Conservation (phyloP, 176 grass and related monocot genomes). For the Phragmites australis region DNA sequence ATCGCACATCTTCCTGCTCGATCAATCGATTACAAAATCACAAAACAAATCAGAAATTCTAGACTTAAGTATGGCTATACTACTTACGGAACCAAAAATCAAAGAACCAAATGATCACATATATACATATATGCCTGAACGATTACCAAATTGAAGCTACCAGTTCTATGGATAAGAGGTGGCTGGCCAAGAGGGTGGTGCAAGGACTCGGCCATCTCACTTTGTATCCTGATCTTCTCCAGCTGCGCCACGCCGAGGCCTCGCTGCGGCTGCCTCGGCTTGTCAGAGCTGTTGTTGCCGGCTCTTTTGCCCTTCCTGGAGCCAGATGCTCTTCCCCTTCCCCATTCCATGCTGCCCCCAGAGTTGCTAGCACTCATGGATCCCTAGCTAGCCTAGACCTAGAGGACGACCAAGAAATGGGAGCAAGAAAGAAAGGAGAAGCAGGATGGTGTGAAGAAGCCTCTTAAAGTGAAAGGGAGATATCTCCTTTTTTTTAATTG, state of each 20-base stretch:
- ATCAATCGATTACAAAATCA: conserved; percentile 10
- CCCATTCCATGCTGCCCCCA: conserved; percentile 60
- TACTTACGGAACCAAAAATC: not conserved
- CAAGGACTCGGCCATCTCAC: conserved; percentile 60
- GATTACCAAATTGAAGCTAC: conserved; percentile 42
- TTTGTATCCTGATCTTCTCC: conserved; percentile 72
- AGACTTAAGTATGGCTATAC: not conserved
- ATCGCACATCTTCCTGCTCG: conserved; percentile 36
- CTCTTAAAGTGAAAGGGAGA: conserved; percentile 76
- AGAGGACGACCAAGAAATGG: conserved; percentile 32
- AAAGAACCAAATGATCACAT: not conserved
- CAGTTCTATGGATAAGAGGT: conserved; percentile 39
- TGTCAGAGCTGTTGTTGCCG: conserved; percentile 42
- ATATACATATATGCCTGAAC: not conserved
- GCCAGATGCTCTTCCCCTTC: conserved; percentile 42
- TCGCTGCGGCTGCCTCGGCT: conserved; percentile 69
- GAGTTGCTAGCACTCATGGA: conserved; percentile 59
- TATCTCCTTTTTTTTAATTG: conserved; percentile 44
- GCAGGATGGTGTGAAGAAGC: conserved; percentile 40
- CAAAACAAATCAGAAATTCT: conserved; percentile 31
- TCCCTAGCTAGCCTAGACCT: conserved; percentile 41
- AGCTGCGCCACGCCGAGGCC: conserved; percentile 70
- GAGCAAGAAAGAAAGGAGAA: conserved; percentile 34
- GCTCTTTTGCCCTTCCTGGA: conserved; percentile 61
- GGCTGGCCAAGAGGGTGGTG: conserved; percentile 45